Conservation (phyloP, 805 yeast genomes). For the Candida endomychidarum region DNA sequence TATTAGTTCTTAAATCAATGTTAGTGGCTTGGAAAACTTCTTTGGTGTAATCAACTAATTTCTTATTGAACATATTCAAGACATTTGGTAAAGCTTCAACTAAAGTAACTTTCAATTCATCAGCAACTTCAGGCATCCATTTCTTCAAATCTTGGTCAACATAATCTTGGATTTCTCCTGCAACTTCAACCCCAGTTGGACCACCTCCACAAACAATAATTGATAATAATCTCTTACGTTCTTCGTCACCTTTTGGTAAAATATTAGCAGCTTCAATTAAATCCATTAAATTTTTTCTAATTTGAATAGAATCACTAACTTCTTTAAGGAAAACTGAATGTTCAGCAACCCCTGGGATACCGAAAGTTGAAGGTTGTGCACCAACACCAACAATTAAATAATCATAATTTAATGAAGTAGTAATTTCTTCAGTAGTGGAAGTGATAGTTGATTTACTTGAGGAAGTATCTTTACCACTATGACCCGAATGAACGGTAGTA, state of each 20-base stretch:
- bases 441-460: conserved; percentile 42
- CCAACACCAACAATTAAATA: conserved; percentile 92
- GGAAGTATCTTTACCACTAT: conserved; percentile 50
- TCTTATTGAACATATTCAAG: conserved; percentile 68
- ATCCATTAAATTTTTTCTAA: conserved; percentile 80
- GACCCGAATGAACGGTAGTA: conserved; percentile 55
- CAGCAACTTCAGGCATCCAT: conserved; percentile 85
- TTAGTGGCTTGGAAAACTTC: conserved; percentile 65
- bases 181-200: conserved; percentile 97
- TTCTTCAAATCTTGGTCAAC: conserved; percentile 85
- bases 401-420: conserved; percentile 61
- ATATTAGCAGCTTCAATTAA: conserved; percentile 85
- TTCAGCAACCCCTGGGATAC: conserved; percentile 91
- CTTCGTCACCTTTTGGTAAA: conserved; percentile 71
- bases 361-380: conserved; percentile 91
- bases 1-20: conserved; percentile 75
- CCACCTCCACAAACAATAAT: conserved; percentile 98
- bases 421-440: conserved; percentile 42
- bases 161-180: conserved; percentile 94
- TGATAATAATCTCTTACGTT: conserved; percentile 79
- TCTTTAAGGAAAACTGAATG: conserved; percentile 88
- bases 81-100: conserved; percentile 93
- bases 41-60: conserved; percentile 75
- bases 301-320: conserved; percentile 80
- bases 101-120: conserved; percentile 78